Conservation (phyloP, 352 stramenopile genomes). For the Achlya hypogyna region DNA sequence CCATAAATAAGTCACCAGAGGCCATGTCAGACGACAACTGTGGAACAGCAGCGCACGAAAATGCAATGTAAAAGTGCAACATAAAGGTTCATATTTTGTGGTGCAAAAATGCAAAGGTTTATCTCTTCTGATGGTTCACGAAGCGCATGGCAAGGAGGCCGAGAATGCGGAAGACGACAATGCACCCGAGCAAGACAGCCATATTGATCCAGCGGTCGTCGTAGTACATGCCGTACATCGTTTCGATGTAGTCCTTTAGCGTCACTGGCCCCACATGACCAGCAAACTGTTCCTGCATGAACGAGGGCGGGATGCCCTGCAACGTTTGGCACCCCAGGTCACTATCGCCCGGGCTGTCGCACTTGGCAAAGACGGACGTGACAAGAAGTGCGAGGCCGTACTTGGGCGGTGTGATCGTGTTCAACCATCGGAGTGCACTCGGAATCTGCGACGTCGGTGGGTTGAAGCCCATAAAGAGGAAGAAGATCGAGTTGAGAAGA, state of each 20-base stretch:
- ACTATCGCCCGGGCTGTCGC: neutral
- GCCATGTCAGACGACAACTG: too few species aligned
- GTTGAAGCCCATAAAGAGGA: slow-evolving; percentile 50
- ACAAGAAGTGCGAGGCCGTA: slow-evolving; percentile 6
- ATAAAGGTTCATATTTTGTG: too few species aligned
- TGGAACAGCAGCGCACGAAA: too few species aligned
- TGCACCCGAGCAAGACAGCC: slow-evolving; percentile 31
- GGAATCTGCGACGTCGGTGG: slow-evolving; percentile 29
- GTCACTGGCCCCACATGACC: neutral
- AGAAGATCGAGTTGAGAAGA: slow-evolving; percentile 38
- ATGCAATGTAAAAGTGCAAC: too few species aligned
- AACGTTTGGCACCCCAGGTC: neutral
- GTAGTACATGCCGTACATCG: neutral
- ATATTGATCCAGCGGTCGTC: neutral
- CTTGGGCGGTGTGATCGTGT: slow-evolving; percentile 2
- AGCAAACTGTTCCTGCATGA: neutral
- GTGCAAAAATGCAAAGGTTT: too few species aligned
- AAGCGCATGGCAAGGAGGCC: slow-evolving; percentile 41
- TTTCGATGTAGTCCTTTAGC: neutral
- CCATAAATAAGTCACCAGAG: too few species aligned
- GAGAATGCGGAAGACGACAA: slow-evolving; percentile 34
- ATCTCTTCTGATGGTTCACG: slow-evolving; percentile 49
- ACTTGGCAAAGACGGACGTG: slow-evolving; percentile 8
- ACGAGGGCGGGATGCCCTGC: neutral
- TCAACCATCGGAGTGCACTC: slow-evolving; percentile 22